phyloP scores from a whole-genome alignment of 225 moss, liverwort and hornwort species.

The Pleurozium schreberi region DNA sequence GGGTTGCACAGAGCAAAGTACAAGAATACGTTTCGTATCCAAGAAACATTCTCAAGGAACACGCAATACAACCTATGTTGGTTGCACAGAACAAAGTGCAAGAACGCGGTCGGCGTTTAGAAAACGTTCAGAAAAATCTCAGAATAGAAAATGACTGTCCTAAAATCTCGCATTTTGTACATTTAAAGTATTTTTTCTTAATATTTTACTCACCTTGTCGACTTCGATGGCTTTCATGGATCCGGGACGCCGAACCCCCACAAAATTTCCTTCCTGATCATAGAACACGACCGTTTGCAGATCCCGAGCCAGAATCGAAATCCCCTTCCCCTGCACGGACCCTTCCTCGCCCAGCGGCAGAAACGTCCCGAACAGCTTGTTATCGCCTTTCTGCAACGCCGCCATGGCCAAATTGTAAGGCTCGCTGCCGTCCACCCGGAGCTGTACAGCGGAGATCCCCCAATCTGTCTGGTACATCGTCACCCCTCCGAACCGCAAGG shows the following conservation, averaged over 20 bases:
- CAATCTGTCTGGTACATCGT: conserved; percentile 98
- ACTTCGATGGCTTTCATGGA: conserved; percentile 63
- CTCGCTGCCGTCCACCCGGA: conserved; percentile 69
- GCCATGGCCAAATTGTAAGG: conserved; percentile 95
- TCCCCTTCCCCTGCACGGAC: conserved; percentile 56
- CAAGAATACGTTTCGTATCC: neutral
- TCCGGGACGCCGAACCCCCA: conserved; percentile 84
- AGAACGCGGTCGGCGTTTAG: neutral
- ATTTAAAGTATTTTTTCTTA: neutral
- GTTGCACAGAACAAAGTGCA: neutral
- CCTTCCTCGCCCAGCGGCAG: conserved; percentile 64
- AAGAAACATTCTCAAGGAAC: neutral
- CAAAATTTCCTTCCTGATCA: conserved; percentile 79
- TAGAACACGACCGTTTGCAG: conserved; percentile 89
- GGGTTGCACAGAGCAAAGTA: neutral
- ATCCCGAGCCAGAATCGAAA: conserved; percentile 88
- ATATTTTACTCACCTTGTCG: conserved; percentile 5
- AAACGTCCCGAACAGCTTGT: conserved; percentile 87
- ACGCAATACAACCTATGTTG: neutral
- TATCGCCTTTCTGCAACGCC: conserved; percentile 73
- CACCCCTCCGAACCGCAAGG: conserved; percentile 62
- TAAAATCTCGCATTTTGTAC: neutral
- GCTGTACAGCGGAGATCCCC: conserved; percentile 75
- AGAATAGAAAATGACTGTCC: neutral
- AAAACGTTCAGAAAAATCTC: neutral